These are phyloP conservation scores for Ramichloridium luteum DNA, from an alignment of 2,329 filamentous ascomycete species.

Conservation along the genomic window DNA sequence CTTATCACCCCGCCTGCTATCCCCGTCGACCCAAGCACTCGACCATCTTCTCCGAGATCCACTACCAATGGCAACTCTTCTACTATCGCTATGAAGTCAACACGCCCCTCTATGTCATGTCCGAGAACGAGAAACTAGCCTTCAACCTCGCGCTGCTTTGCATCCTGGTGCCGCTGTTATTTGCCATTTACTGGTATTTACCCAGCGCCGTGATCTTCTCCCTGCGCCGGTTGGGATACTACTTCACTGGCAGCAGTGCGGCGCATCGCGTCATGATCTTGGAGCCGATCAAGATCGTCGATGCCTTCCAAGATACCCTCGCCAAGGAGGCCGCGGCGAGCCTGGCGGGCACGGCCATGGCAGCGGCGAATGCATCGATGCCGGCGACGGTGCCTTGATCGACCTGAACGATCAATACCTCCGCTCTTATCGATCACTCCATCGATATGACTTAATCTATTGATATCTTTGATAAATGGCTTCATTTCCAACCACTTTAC, in stretches of 20 bases:
- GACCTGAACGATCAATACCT: no score
- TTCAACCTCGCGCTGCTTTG: slow-evolving; percentile 16
- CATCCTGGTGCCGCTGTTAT: slow-evolving; percentile 11
- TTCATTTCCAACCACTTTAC: no score
- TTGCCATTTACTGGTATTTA: slow-evolving; percentile 14
- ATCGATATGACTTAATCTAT: no score
- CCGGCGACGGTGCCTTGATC: no score
- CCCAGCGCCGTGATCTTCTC: slow-evolving; percentile 8
- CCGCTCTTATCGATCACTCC: no score
- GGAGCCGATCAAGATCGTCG: no score
- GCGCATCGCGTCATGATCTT: no score
- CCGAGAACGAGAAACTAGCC: slow-evolving; percentile 17
- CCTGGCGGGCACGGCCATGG: no score
- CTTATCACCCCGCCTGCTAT: slow-evolving; percentile 15
- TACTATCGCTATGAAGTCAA: slow-evolving; percentile 21
- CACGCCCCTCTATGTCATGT: slow-evolving; percentile 20
- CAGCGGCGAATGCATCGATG: no score
- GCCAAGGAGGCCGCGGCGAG: no score
- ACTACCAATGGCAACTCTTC: slow-evolving; percentile 15
- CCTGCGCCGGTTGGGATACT: slow-evolving; percentile 12
- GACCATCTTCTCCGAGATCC: slow-evolving; percentile 10
- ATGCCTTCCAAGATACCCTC: no score
- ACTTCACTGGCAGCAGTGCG: slow-evolving; percentile 13
- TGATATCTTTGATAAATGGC: no score
- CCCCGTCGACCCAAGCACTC: slow-evolving; percentile 14